Base-by-base conservation (phyloP, 2,329 filamentous ascomycete genomes). In the Aspergillus tamarii region DNA sequence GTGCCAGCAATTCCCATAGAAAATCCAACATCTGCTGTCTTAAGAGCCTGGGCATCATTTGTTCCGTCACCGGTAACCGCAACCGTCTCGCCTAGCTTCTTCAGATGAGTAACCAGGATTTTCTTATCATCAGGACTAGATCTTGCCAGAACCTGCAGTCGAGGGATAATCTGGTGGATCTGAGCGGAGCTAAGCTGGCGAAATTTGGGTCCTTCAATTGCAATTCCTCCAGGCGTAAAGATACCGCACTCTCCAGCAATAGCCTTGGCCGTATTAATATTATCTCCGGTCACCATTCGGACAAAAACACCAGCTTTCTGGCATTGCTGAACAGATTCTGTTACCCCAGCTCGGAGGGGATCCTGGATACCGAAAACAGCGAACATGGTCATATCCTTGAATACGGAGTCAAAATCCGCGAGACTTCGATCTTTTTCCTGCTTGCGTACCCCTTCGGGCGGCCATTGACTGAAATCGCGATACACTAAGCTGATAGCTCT, bases 271-370 rank as follows among this genome's bases (percentile, higher is more conserved):
- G 91, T 94, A 64, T 91, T 80, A 69, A 90, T 88, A 79, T 94
- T 94, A 80, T 94, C 91, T 67, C 91, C 91, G 5, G 91, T 94
- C 3, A 94, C 91, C 91, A 94, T 94, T 72, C 91, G 90, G 21
- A 94, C 91, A 65, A 90, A 86, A 12, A 94, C 91, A 64, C 91
- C 91, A 5, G 91, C 91, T 61, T 85, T 84, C 74, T 94, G 90
- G 73, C 91, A 94, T 63, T 88, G 84, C 64, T 82, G 82, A 32
- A 94, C 91, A 12, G 91, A 91, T 58, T 92, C 87, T 1, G 83
- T 83, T n/a, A 94, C 91, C 65, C 91, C 91, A 0, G 86, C 84
- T 65, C 91, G 90, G 14, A 94, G 84, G 52, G 91, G 91, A 75
- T 94, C 91, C 74, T 94, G 91, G 66, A 94, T 94, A 71, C 91